These are phyloP conservation scores for Euphrasia confusa DNA, from an alignment of 257 asterid species.

Conservation along the genomic window DNA sequence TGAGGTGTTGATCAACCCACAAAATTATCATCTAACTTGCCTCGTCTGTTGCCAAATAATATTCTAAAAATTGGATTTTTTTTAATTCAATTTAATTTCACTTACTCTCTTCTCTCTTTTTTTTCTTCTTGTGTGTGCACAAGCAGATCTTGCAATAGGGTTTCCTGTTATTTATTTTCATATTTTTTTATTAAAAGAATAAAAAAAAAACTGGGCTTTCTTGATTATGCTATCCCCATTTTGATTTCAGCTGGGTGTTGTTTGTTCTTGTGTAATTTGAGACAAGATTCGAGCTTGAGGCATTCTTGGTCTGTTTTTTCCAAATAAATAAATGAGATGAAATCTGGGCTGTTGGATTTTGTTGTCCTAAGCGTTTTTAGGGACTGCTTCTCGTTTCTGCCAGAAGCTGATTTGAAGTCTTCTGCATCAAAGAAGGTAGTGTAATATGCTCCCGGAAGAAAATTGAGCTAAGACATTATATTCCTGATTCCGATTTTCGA, in stretches of 20 bases:
- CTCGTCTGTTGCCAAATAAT: slow-evolving; percentile 36
- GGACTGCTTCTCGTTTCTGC: slow-evolving; percentile 17
- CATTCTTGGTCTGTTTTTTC: slow-evolving; percentile 5
- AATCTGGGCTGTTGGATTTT: slow-evolving; percentile 20
- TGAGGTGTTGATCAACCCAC: slow-evolving; percentile 37
- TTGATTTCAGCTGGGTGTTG: slow-evolving; percentile 16
- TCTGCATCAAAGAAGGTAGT: slow-evolving; percentile 24
- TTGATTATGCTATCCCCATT: neutral
- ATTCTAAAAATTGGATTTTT: slow-evolving; percentile 21
- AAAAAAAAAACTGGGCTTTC: neutral
- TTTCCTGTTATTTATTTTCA: slow-evolving; percentile 21
- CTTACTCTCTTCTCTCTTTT: slow-evolving; percentile 23
- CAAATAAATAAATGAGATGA: neutral
- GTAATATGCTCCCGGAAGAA: neutral
- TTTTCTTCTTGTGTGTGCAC: slow-evolving; percentile 17
- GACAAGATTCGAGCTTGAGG: slow-evolving; percentile 28
- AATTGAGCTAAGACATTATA: neutral
- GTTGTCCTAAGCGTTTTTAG: slow-evolving; percentile 5
- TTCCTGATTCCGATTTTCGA: slow-evolving; percentile 16
- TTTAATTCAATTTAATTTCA: slow-evolving; percentile 3
- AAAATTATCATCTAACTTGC: slow-evolving; percentile 33
- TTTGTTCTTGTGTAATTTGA: slow-evolving; percentile 15
- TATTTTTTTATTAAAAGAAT: neutral
- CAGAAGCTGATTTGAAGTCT: slow-evolving; percentile 19
- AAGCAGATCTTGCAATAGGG: slow-evolving; percentile 37